A percentile compares a stretch with the other conserved stretches of the same genome.
phyloP scores from a whole-genome alignment of 257 asterid species.

The Solanum bulbocastanum region DNA sequence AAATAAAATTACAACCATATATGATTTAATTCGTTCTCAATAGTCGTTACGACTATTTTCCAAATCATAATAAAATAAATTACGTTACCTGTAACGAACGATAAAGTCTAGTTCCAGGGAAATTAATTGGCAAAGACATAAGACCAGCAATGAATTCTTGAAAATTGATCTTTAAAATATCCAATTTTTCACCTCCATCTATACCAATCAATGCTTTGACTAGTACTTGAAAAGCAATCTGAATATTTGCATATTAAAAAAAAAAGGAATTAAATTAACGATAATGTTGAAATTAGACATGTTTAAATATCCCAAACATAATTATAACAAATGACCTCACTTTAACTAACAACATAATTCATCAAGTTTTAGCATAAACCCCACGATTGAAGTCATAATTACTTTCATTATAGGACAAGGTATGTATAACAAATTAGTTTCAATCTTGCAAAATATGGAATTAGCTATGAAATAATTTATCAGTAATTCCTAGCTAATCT shows the following conservation, averaged over 20 bases:
- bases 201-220: conserved; percentile 73
- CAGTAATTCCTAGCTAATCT: background rate
- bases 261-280: background rate
- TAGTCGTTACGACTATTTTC: background rate
- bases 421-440: background rate
- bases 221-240: conserved; percentile 83
- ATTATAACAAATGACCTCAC: conserved; percentile 25
- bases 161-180: conserved; percentile 55
- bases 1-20: no score
- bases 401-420: background rate
- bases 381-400: conserved; percentile 19
- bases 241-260: background rate
- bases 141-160: conserved; percentile 93
- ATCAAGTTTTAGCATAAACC: conserved; percentile 19
- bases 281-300: background rate
- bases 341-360: conserved; percentile 29
- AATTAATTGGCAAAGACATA: conserved; percentile 69
- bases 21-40: background rate
- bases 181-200: conserved; percentile 64
- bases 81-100: conserved; percentile 59
- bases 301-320: conserved; percentile 15
- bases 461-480: no score
- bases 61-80: background rate
- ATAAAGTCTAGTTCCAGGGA: conserved; percentile 79
- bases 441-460: no score